Evolutionary conservation across 768 basidiomycete genomes (phyloP), one percentile per base, ranked within the genome.

Genomic region (Cystoderma amianthinum): DNA sequence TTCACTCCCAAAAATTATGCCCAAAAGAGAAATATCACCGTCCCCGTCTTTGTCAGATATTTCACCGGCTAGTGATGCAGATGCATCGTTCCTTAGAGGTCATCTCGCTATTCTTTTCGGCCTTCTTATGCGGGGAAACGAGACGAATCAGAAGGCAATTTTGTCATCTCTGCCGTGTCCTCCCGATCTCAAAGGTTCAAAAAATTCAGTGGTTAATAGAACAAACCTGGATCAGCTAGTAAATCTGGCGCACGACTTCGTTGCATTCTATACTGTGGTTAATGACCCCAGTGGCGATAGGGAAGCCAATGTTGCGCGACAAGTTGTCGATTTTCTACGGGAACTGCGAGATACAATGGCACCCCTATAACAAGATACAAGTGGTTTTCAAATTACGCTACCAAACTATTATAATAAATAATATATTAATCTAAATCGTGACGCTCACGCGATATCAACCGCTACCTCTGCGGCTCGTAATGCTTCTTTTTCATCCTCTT

Each of bases 61-160:
- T 52, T 11, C 49, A 50, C n/a, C 54, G 49, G 17, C 6, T 11
- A 7, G 9, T 24, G 17, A 10, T 38, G 61, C 64, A 3, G 72
- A 77, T 47, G 56, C 62, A 24, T 65, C 67, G 10, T 80, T 85
- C 48, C 67, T 91, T 5, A 74, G 74, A 12, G 83, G 84, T 1
- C 87, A 89, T 52, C 72, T 86, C 3, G 78, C 88, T 0, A 76
- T 91, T 5, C 71, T 92, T 3, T 72, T 92, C 36, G 86, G 74
- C 5, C 54, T 77, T 28, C 61, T 76, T 39, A 76, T 76, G 65
- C 61, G 58, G 20, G 61, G 56, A 18, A 66, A 58, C 25, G 36
- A 44, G 2, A 46, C 44, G 22, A 74, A 74, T 41, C 64, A 68
- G 42, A 37, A 33, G 1, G 45, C 54, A 3, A 53, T 78, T 2